Evolutionary conservation across 2,329 filamentous ascomycete genomes (phyloP), one percentile per base, ranked within the genome.

Genomic region (Parafenestella ontariensis): DNA sequence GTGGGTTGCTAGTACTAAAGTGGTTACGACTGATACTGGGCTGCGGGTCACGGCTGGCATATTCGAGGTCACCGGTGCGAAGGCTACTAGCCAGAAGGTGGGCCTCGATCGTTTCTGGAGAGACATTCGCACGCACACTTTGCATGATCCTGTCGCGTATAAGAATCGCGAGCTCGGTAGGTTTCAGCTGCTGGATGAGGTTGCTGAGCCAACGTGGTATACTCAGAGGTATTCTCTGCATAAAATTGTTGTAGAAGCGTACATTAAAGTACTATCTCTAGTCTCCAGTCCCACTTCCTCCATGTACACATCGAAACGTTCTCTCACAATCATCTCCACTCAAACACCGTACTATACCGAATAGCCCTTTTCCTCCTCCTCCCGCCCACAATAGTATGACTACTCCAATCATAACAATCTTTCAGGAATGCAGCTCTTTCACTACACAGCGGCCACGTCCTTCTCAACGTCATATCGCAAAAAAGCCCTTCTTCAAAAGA

Each of bases 111-210:
- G 86, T 1, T 89, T 86, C 71, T 89, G 85, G 85, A 78, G 87
- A 41, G 86, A 89, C 64, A 76, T 89, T n/a, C 73, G 87, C 5
- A 88, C 86, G 4, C 87, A 89, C 72, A 84, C 82, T 0, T 69
- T 89, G 62, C 87, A 89, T 72, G 87, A 89, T 69, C 87, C 86
- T 0, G 85, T 89, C 24, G 83, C 86, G 21, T 89, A 88, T 64
- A 89, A 89, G 79, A 86, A 87, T 52, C 73, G 83, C 3, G 86
- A 89, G 71, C 62, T 88, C 46, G 86, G 86, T 0, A 73, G 83
- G 20, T 89, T 80, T 65, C 77, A 82, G 34, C 64, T 89, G 49
- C 62, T 88, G 45, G 79, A 78, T 13, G 84, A 88, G 74, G 65
- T 82, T 10, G 85, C 86, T 0, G 79, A 82, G 70, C 80, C 83